A percentile compares a stretch with the other conserved stretches of the same genome.
Conservation (phyloP, 1,284 basidiomycete species). For the Phlebopus sp. region DNA sequence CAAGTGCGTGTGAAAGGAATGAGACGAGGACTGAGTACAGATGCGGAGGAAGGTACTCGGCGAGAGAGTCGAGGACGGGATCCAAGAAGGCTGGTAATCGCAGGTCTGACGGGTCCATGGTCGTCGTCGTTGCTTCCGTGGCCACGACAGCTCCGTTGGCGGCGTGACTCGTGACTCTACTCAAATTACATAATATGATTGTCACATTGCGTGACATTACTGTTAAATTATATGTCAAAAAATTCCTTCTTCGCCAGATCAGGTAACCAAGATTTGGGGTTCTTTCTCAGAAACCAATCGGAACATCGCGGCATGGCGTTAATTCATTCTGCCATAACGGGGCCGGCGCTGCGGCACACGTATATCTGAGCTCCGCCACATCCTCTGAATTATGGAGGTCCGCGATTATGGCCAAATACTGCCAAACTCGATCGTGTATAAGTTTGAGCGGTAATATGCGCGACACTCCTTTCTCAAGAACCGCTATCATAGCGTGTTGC, state of each 20-base stretch:
- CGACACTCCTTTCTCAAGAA: conserved; percentile 26
- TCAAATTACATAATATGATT: no score
- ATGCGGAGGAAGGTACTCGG: conserved; percentile 52
- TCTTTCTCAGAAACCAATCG: conserved; percentile 25
- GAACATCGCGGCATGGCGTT: conserved; percentile 17
- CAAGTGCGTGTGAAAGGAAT: conserved; percentile 52
- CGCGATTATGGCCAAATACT: conserved; percentile 27
- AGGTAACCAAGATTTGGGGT: conserved; percentile 7
- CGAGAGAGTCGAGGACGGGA: conserved; percentile 52
- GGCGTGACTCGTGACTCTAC: conserved; percentile 2
- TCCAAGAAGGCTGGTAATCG: conserved; percentile 41
- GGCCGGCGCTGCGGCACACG: conserved; percentile 17
- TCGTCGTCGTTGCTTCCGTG: conserved; percentile 15
- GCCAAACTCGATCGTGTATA: conserved; percentile 28
- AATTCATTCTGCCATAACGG: conserved; percentile 4
- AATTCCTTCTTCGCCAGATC: conserved; percentile 1
- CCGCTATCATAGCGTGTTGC: conserved; percentile 16
- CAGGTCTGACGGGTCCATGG: conserved; percentile 19
- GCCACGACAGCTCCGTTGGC: neutral
- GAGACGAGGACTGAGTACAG: conserved; percentile 50
- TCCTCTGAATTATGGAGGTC: conserved; percentile 9
- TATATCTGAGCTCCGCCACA: conserved; percentile 18
- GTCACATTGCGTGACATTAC: conserved; percentile 2
- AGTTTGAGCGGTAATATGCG: conserved; percentile 28
- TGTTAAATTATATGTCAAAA: neutral